A percentile compares a stretch with the other conserved stretches of the same genome.
Evolutionary conservation across 371 early-diverging fungal species (phyloP).

Genomic region (Mortierella sp.): DNA sequence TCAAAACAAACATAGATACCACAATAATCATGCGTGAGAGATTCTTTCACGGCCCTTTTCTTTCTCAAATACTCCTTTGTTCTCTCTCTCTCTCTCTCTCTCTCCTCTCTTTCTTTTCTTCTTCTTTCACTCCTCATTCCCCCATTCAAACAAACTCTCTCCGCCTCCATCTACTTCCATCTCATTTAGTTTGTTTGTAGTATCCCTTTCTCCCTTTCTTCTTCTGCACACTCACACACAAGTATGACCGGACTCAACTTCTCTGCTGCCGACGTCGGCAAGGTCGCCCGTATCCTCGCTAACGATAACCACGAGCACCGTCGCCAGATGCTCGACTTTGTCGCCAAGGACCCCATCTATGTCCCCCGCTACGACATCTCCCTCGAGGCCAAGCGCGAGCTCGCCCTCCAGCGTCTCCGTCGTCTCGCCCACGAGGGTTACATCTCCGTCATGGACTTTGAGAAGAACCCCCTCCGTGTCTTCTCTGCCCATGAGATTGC

Average conservation of each 20-base stretch:
- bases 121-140: background rate
- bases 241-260: conserved; percentile 41
- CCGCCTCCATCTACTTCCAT: background rate
- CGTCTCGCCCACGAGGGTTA: conserved; percentile 68
- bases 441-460: conserved; percentile 81
- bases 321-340: conserved; percentile 63
- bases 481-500: conserved; percentile 81
- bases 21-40: background rate
- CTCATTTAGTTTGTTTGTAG: background rate
- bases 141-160: background rate
- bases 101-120: background rate
- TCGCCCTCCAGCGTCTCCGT: conserved; percentile 76
- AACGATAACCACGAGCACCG: conserved; percentile 76
- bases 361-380: conserved; percentile 73
- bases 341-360: conserved; percentile 70
- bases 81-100: background rate
- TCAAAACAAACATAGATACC: no score
- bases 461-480: conserved; percentile 78
- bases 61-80: background rate
- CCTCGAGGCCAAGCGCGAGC: conserved; percentile 70
- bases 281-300: conserved; percentile 62
- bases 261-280: conserved; percentile 52
- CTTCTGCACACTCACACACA: background rate
- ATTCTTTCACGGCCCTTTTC: background rate
- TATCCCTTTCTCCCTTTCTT: background rate